phyloP scores from a whole-genome alignment of 140 eudicot species.

The Cichorium intybus region DNA sequence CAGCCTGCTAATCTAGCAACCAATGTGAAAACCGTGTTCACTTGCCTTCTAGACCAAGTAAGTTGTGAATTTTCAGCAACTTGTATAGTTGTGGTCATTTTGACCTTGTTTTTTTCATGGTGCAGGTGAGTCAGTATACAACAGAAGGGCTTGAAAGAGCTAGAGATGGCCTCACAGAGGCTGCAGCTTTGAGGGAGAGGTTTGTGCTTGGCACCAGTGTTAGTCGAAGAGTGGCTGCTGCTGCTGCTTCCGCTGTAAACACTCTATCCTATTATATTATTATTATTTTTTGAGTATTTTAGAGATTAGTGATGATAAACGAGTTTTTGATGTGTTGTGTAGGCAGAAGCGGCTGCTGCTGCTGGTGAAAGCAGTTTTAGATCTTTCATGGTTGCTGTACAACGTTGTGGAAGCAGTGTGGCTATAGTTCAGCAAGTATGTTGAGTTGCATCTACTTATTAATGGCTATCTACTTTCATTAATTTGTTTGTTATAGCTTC shows the following conservation, averaged over 20 bases:
- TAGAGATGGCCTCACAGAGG: slow-evolving; percentile 91
- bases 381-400: slow-evolving; percentile 98
- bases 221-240: slow-evolving; percentile 98
- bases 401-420: slow-evolving; percentile 98
- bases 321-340: no score
- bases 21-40: slow-evolving; percentile 79
- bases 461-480: neutral
- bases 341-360: slow-evolving; percentile 99
- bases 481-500: neutral
- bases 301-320: slow-evolving; percentile 14
- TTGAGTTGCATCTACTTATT: neutral
- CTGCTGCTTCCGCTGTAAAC: slow-evolving; percentile 99
- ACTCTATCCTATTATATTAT: slow-evolving; percentile 8
- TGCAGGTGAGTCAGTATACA: slow-evolving; percentile 88
- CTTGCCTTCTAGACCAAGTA: slow-evolving; percentile 96
- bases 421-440: slow-evolving; percentile 99
- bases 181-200: slow-evolving; percentile 97
- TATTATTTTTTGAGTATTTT: no score
- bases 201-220: slow-evolving; percentile 87
- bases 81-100: neutral
- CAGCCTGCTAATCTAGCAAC: slow-evolving; percentile 95
- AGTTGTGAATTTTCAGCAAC: slow-evolving; percentile 20
- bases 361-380: slow-evolving; percentile 99
- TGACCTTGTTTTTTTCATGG: slow-evolving; percentile 15
- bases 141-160: slow-evolving; percentile 98